A percentile compares a stretch with the other conserved stretches of the same genome.
Evolutionary conservation across 2,329 filamentous ascomycete genomes (phyloP).

Genomic region (Aspergillus pseudoglaucus): DNA sequence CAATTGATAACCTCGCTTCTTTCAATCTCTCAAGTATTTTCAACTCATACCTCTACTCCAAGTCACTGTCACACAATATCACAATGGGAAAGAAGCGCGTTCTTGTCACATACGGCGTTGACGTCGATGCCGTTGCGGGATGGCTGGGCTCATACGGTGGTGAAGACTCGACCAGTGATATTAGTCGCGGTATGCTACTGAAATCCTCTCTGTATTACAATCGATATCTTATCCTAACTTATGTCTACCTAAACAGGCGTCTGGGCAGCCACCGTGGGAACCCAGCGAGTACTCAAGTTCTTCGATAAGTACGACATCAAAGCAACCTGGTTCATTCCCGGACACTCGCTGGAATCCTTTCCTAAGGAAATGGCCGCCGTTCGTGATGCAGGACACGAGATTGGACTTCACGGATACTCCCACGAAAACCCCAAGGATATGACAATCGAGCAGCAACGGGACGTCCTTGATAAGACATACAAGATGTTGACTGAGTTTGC

Average conservation of each 20-base stretch:
- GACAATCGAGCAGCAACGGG: conserved; percentile 67
- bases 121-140: conserved; percentile 28
- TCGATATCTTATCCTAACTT: too few species aligned
- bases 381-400: conserved; percentile 59
- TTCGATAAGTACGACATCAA: conserved; percentile 68
- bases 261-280: conserved; percentile 63
- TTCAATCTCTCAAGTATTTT: too few species aligned
- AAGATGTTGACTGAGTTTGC: conserved; percentile 67
- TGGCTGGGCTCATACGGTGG: conserved; percentile 30
- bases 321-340: conserved; percentile 60
- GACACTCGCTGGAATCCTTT: conserved; percentile 59
- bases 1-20: not conserved
- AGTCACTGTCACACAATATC: not conserved
- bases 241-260: conserved; percentile 40
- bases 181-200: conserved; percentile 24
- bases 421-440: conserved; percentile 69
- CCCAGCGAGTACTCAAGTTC: conserved; percentile 59
- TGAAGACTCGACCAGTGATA: conserved; percentile 28
- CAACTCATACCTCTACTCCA: too few species aligned
- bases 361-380: conserved; percentile 58
- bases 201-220: too few species aligned
- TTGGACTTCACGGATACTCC: conserved; percentile 64
- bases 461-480: conserved; percentile 71
- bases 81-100: conserved; percentile 19
- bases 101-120: conserved; percentile 24